Evolutionary conservation across 768 basidiomycete genomes (phyloP).

Genomic region (Scleroderma bovista): DNA sequence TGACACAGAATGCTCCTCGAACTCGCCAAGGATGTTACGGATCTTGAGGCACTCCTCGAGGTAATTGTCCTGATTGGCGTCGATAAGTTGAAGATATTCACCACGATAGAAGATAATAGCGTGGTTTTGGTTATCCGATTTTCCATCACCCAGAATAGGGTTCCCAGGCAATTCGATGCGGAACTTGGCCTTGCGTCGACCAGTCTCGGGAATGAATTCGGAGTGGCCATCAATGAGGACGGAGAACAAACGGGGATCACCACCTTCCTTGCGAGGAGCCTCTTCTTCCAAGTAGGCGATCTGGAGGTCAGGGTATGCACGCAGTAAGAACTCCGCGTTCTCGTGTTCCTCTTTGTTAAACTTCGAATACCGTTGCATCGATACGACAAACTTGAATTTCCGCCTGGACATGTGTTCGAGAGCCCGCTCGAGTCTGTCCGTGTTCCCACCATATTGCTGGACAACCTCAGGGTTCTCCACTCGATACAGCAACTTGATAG

Average conservation of each 20-base stretch:
- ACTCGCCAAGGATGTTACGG: slow-evolving; percentile 95
- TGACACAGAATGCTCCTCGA: slow-evolving; percentile 86
- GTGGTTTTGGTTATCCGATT: slow-evolving; percentile 99
- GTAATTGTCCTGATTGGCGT: slow-evolving; percentile 99
- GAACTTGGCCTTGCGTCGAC: slow-evolving; percentile 92
- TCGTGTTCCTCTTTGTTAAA: slow-evolving; percentile 99
- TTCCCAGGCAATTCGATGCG: slow-evolving; percentile 97
- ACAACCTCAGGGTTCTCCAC: slow-evolving; percentile 99
- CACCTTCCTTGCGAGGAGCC: slow-evolving; percentile 87
- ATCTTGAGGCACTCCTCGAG: slow-evolving; percentile 99
- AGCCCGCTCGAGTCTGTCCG: slow-evolving; percentile 93
- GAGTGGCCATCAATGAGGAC: slow-evolving; percentile 97
- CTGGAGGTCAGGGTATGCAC: slow-evolving; percentile 97
- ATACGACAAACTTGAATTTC: slow-evolving; percentile 99
- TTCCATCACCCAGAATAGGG: slow-evolving; percentile 98
- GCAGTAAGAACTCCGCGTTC: slow-evolving; percentile 95
- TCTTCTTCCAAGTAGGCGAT: slow-evolving; percentile 99
- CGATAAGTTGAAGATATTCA: slow-evolving; percentile 98
- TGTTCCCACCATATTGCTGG: slow-evolving; percentile 95
- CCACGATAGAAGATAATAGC: slow-evolving; percentile 99
- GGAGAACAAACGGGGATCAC: slow-evolving; percentile 93
- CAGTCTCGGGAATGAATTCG: slow-evolving; percentile 87
- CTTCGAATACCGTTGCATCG: slow-evolving; percentile 99
- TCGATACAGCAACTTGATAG: slow-evolving; percentile 98
- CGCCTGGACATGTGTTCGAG: slow-evolving; percentile 95